These are phyloP conservation scores for Pluteus cervinus DNA, from an alignment of 768 basidiomycete species.

Conservation along the genomic window DNA sequence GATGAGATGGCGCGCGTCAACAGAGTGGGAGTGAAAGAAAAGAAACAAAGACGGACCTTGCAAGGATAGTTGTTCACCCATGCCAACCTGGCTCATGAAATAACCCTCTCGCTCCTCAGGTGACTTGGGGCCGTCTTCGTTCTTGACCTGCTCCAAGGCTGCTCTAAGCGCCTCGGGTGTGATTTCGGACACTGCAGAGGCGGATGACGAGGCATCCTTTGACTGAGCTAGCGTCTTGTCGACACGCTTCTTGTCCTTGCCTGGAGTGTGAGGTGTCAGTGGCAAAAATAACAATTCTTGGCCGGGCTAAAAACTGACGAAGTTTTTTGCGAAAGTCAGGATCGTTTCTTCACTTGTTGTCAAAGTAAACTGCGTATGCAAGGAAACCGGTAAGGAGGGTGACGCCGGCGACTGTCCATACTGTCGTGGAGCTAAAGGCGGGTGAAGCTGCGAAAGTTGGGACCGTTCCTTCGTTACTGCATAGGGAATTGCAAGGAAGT, in stretches of 20 bases:
- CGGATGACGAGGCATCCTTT: conserved; percentile 33
- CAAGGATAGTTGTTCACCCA: conserved; percentile 78
- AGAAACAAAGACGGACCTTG: conserved; percentile 51
- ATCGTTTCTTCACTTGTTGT: conserved; percentile 90
- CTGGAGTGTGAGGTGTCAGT: too few relatives aligned
- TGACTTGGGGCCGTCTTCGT: conserved; percentile 61
- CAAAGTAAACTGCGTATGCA: conserved; percentile 90
- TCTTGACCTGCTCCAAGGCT: conserved; percentile 61
- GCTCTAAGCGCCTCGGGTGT: conserved; percentile 50
- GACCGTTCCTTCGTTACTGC: conserved; percentile 2
- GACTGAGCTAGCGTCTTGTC: conserved; percentile 58
- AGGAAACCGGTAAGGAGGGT: conserved; percentile 53
- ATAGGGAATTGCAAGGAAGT: conserved; percentile 10
- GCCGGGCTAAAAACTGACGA: conserved; percentile 67
- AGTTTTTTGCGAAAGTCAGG: conserved; percentile 82
- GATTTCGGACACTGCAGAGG: conserved; percentile 22
- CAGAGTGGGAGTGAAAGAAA: not conserved
- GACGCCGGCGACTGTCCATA: conserved; percentile 40
- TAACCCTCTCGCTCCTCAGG: conserved; percentile 80
- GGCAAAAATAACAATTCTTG: too few relatives aligned
- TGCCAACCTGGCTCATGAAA: conserved; percentile 85
- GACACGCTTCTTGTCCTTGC: conserved; percentile 89
- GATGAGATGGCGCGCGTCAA: conserved; percentile 8
- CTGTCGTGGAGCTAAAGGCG: conserved; percentile 26
- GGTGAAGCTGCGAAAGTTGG: conserved; percentile 9